Base-by-base conservation (phyloP, 2,329 filamentous ascomycete genomes). In the Ramularia collo-cygni region DNA sequence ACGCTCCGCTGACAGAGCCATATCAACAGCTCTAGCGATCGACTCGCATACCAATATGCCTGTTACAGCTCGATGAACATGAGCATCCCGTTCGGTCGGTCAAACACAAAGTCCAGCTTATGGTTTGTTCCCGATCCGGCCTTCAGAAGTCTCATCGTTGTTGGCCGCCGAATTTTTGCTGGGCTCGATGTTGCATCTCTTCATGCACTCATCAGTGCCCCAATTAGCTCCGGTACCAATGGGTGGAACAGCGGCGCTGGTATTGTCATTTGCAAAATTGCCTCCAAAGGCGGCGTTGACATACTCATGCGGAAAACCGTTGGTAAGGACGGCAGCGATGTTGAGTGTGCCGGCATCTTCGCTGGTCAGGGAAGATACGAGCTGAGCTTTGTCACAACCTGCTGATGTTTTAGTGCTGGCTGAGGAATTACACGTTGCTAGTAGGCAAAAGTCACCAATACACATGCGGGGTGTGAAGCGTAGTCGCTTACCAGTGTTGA, bases 341-440 rank as follows among this genome's bases (percentile, higher is more conserved):
- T 74, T 74, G 10, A 63, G 51, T 1, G 70, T 75, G n/a, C 70
- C 71, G 2, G 66, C 58, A 41, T 75, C 71, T 26, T 71, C 67
- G 18, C 59, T 64, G 48, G 66, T 68, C 30, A 75, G 64, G 1
- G 71, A 68, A 10, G 68, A 71, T 40, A 74, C 56, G 29, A 75
- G 63, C 27, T 69, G 68, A 1, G 69, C 65, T 28, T 71, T 67
- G 14, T 65, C 63, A 52, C 71, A 75, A 30, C 61, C 69, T 70
- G 45, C 15, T 13, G 17, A 38, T 24, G 21, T 24, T 24, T 24
- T 24, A 24, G 21, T 24, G 21, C n/a, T n/a, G n/a, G n/a, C n/a
- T n/a, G n/a, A n/a, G n/a, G n/a, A n/a, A n/a, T n/a, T n/a, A n/a
- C n/a, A n/a, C n/a, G n/a, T n/a, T n/a, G n/a, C n/a, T n/a, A n/a